These are phyloP conservation scores for Plenodomus lindquistii DNA, from an alignment of 2,329 filamentous ascomycete genomes.

Conservation along the genomic window DNA sequence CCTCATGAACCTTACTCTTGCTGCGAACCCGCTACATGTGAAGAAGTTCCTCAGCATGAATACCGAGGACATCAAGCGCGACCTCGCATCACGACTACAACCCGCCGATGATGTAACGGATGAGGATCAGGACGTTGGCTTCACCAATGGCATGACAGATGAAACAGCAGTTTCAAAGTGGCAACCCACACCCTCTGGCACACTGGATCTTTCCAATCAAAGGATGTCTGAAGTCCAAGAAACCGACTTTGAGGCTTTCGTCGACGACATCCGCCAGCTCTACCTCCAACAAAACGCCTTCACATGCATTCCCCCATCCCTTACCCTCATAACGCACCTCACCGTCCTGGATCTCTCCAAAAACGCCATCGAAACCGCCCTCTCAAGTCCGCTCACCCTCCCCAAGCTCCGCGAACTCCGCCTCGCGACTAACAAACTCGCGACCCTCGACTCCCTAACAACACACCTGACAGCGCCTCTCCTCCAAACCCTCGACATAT, in stretches of 20 bases:
- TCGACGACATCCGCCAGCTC: constrained; percentile 58
- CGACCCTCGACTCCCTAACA: constrained; percentile 67
- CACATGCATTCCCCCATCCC: constrained; percentile 66
- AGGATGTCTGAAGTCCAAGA: constrained; percentile 45
- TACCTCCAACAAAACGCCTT: constrained; percentile 80
- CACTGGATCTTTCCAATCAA: constrained; percentile 50
- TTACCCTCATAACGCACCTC: constrained; percentile 72
- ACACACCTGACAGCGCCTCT: constrained; percentile 71
- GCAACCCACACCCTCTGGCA: constrained; percentile 41
- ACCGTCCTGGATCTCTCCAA: constrained; percentile 74
- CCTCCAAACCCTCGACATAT: constrained; percentile 78
- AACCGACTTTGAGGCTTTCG: constrained; percentile 49
- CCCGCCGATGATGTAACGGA: constrained; percentile 43
- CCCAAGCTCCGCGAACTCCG: constrained; percentile 78
- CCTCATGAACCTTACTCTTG: constrained; percentile 73
- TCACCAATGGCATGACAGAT: constrained; percentile 5
- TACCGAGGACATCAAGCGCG: constrained; percentile 79
- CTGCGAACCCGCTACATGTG: constrained; percentile 88
- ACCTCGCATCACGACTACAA: constrained; percentile 68
- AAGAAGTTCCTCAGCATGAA: constrained; percentile 81
- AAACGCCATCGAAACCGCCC: constrained; percentile 66
- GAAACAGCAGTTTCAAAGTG: constrained; percentile 21
- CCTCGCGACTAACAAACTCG: constrained; percentile 72
- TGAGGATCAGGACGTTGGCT: constrained; percentile 5
- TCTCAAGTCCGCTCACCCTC: constrained; percentile 61